These are phyloP conservation scores for Mycena latifolia DNA, from an alignment of 768 basidiomycete species.

Conservation along the genomic window DNA sequence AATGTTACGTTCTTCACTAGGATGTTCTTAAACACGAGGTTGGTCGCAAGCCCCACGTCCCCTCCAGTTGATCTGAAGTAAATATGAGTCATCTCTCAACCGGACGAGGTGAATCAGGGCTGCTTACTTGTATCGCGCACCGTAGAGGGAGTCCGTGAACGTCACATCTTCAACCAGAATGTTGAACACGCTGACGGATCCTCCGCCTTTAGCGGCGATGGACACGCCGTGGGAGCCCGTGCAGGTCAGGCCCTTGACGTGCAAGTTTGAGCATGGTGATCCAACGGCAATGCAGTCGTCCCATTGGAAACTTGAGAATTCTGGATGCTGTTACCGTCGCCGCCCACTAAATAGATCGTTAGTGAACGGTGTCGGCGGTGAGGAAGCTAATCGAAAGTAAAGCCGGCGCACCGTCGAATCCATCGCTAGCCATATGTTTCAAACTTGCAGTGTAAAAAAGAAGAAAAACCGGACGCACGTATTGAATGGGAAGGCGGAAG, in stretches of 20 bases:
- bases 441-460: too few relatives aligned
- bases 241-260: constrained; percentile 26
- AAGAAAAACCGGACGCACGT: constrained; percentile 31
- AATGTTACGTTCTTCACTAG: constrained; percentile 32
- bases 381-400: background rate
- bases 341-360: constrained; percentile 19
- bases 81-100: too few relatives aligned
- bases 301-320: constrained; percentile 26
- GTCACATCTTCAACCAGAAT: constrained; percentile 30
- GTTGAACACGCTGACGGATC: constrained; percentile 29
- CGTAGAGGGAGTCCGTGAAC: constrained; percentile 32
- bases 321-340: constrained; percentile 32
- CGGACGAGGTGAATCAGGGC: too few relatives aligned
- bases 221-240: constrained; percentile 33
- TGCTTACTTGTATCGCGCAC: constrained; percentile 32
- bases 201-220: constrained; percentile 33
- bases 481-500: constrained; percentile 32
- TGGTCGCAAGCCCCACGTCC: constrained; percentile 20
- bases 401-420: constrained; percentile 18
- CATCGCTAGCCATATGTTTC: constrained; percentile 2
- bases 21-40: constrained; percentile 26
- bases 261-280: constrained; percentile 30
- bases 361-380: too few relatives aligned
- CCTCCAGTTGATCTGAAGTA: constrained; percentile 24
- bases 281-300: constrained; percentile 34